Percentiles rank a stretch among this genome's conserved stretches.
These are phyloP conservation scores for Hygrophila difformis DNA, from an alignment of 257 asterid species.

Conservation along the genomic window DNA sequence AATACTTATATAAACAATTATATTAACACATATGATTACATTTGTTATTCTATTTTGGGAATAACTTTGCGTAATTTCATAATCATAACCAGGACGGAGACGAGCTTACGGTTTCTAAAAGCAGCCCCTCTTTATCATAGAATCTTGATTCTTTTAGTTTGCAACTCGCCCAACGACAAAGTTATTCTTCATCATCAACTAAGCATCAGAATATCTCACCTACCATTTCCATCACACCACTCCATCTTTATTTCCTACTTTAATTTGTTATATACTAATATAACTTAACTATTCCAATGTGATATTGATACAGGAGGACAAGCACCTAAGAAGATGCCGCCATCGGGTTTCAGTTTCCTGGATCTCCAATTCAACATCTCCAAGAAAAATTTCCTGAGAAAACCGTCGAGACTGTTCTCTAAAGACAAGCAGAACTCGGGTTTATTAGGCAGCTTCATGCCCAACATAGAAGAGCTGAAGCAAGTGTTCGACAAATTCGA, in stretches of 20 bases:
- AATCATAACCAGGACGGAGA: too few relatives aligned
- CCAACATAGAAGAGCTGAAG: conserved; percentile 47
- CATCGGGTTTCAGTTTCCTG: conserved; percentile 47
- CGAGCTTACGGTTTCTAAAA: too few relatives aligned
- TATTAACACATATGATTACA: too few relatives aligned
- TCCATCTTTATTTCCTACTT: too few relatives aligned
- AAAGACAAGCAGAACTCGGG: conserved; percentile 40
- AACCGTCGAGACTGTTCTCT: conserved; percentile 57
- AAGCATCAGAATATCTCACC: conserved; percentile 34
- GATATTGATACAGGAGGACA: too few relatives aligned
- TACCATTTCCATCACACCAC: conserved; percentile 4
- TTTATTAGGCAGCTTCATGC: conserved; percentile 31
- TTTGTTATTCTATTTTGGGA: too few relatives aligned
- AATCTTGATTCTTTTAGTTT: conserved; percentile 24
- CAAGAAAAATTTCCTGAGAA: conserved; percentile 42
- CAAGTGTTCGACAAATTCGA: conserved; percentile 68
- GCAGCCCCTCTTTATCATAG: conserved; percentile 16
- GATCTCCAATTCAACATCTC: conserved; percentile 64
- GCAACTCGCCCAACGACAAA: conserved; percentile 21
- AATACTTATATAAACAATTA: too few relatives aligned
- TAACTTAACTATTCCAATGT: too few relatives aligned
- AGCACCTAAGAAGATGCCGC: conserved; percentile 31
- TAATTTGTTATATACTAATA: too few relatives aligned
- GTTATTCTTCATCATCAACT: conserved; percentile 32
- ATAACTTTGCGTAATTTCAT: too few relatives aligned